Evolutionary conservation across 164 flowering plant genomes (phyloP), one percentile per base, ranked within the genome.

Genomic region (Piper betle): DNA sequence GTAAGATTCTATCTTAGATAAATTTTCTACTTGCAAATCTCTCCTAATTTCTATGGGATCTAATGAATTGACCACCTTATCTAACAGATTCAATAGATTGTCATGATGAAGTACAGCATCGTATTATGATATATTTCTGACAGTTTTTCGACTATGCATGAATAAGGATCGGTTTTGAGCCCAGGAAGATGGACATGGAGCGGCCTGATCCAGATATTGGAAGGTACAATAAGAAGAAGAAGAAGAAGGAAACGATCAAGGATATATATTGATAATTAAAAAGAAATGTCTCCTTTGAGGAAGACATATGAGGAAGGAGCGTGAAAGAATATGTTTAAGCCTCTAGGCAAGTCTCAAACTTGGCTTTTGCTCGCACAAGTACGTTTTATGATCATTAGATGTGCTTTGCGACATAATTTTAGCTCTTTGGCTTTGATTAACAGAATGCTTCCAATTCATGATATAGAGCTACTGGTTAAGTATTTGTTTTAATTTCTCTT

Each of bases 311-410:
- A 52, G 15, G 33, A 42, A 41, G 42, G 20, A 33, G 18, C 25
- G 33, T 39, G 48, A 38, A 38, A 46, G 64, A 38, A 43, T 52
- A 50, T 48, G 39, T 16, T 60, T 60, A 55, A 42, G 39, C 25
- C 64, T 53, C 56, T 62, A 62, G 64, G 64, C 64, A 62, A 62
- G 64, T 62, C 64, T 40, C 39, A 62, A 52, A 39, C 64, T 62
- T 62, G 64, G 64, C 64, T 62, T 62, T 12, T 15, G 50, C 1
- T 46, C 6, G 50, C 50, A 8, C 15, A 3, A 10, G 10, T 25
- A 25, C 33, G 11, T 1, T 46, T 10, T 46, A 46, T 46, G 50
- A 46, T 46, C 33, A 25, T 46, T 15, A 46, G 50, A 10, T 46
- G 50, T 46, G 50, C 50, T 46, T 46, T 46, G 15, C 50, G 50